Conservation (phyloP, 192 early-diverging fungal genomes). For the Coemansia guatemalensis region DNA sequence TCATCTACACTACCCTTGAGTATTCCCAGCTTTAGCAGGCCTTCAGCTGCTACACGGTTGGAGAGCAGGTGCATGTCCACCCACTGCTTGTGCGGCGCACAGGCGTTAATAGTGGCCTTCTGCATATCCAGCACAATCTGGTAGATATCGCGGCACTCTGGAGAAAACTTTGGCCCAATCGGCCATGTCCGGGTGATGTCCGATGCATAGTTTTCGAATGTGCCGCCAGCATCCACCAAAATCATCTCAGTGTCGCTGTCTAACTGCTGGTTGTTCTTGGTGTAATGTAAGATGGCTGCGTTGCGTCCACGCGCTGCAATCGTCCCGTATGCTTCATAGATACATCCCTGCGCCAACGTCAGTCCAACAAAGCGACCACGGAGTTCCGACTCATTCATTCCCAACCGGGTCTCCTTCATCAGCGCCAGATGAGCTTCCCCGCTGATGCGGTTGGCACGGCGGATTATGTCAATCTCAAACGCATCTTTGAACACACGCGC, state of each 20-base stretch:
- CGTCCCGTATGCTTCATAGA: slow-evolving; percentile 79
- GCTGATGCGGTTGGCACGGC: slow-evolving; percentile 74
- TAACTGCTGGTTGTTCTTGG: slow-evolving; percentile 66
- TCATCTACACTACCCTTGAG: slow-evolving; percentile 62
- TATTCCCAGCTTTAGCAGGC: slow-evolving; percentile 62
- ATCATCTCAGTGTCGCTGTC: slow-evolving; percentile 57
- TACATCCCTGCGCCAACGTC: slow-evolving; percentile 62
- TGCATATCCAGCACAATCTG: slow-evolving; percentile 81
- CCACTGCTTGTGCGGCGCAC: slow-evolving; percentile 78
- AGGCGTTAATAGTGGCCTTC: slow-evolving; percentile 63
- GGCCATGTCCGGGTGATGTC: slow-evolving; percentile 93
- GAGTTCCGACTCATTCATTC: slow-evolving; percentile 71
- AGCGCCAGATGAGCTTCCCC: slow-evolving; percentile 74
- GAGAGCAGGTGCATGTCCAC: slow-evolving; percentile 79
- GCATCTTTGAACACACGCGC: slow-evolving; percentile 78
- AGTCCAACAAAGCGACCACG: slow-evolving; percentile 79
- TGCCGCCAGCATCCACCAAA: slow-evolving; percentile 86
- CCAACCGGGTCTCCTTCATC: slow-evolving; percentile 66
- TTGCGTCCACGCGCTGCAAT: slow-evolving; percentile 80
- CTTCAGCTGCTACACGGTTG: slow-evolving; percentile 64
- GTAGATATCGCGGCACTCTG: slow-evolving; percentile 74
- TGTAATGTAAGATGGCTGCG: slow-evolving; percentile 83
- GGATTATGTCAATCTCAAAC: slow-evolving; percentile 75
- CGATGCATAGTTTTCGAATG: slow-evolving; percentile 75
- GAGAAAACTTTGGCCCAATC: slow-evolving; percentile 68